Base-by-base conservation (phyloP, 257 asterid genomes). In the Plantago major region DNA sequence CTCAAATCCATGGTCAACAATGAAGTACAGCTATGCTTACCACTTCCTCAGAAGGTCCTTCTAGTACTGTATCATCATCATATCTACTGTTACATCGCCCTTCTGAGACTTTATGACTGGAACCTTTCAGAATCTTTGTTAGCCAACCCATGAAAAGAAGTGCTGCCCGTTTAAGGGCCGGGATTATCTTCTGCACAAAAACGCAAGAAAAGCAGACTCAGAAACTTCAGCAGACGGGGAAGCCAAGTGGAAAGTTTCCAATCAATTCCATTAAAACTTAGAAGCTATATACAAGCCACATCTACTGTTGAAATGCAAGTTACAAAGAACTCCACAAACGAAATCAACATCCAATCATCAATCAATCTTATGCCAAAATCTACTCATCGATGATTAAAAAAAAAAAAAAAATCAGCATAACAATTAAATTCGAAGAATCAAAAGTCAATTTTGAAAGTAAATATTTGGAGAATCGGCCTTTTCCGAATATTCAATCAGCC, bases 51-150 rank as follows among this genome's bases (percentile, higher is more conserved):
- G 87, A 74, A 65, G 95, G 85, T 46, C 69, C 83, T 60, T 89
- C 95, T 87, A 87, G 77, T 47, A 68, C 66, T 14, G 80, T 63
- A 55, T 78, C 83, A 22, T 89, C 88, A 67, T 85, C 90, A 38
- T 78, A 74, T 64, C 74, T 84, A 63, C 96, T 95, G 68, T 81
- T 87, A 70, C 81, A 72, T 67, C 86, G 95, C 67, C 96, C 99
- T 76, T 73, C 74, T 2, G 75, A 78, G 65, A 78, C 67, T 72
- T 74, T 81, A 68, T 90, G 85, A 70, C 79, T 81, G 56, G 90
- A 73, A 67, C 97, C 97, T 63, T 69, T 81, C 50, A 87, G 84
- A 69, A 92, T 83, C 89, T 85, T 92, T 69, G 94, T 77, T 50
- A 90, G 71, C 96, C 97, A 92, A 66, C 88, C 89, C 90, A 89